phyloP scores from a whole-genome alignment of 2,329 filamentous ascomycete species.

The Neofusicoccum sp. region DNA sequence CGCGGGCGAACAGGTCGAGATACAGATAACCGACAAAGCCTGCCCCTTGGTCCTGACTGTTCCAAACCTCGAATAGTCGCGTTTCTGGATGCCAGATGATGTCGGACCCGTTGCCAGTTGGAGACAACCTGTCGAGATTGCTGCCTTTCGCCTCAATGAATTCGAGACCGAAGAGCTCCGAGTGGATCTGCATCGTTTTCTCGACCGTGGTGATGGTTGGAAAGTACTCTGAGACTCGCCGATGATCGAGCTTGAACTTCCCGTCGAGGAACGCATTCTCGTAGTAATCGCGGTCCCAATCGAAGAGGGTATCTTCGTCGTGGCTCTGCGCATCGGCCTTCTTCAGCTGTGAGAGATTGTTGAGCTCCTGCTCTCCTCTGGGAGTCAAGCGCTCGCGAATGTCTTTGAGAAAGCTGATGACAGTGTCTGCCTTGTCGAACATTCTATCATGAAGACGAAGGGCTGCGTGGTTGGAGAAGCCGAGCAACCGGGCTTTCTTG shows the following conservation, averaged over 20 bases:
- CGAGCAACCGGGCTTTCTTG: conserved; percentile 50
- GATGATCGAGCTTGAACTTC: conserved; percentile 75
- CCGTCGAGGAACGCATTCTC: conserved; percentile 76
- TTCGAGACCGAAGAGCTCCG: conserved; percentile 74
- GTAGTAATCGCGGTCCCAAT: conserved; percentile 81
- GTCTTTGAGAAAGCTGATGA: conserved; percentile 52
- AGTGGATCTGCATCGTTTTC: conserved; percentile 79
- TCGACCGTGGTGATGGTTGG: conserved; percentile 69
- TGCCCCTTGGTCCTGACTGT: conserved; percentile 67
- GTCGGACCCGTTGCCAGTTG: conserved; percentile 66
- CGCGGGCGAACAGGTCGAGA: conserved; percentile 74
- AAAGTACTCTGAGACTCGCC: conserved; percentile 79
- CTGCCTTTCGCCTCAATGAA: conserved; percentile 72
- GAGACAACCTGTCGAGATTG: conserved; percentile 62
- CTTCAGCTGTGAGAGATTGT: conserved; percentile 46
- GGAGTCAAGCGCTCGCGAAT: conserved; percentile 43
- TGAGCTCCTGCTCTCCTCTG: conserved; percentile 39
- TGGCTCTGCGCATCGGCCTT: conserved; percentile 46
- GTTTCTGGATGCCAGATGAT: conserved; percentile 81
- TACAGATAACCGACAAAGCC: conserved; percentile 80
- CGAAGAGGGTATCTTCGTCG: conserved; percentile 67
- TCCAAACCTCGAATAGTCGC: conserved; percentile 77
- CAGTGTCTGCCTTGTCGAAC: conserved; percentile 52
- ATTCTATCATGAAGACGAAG: conserved; percentile 56
- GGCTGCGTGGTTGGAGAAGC: conserved; percentile 52